Evolutionary conservation across 139 green algal species (phyloP), one percentile per base, ranked within the genome.

Genomic region (Volvox reticuliferus): DNA sequence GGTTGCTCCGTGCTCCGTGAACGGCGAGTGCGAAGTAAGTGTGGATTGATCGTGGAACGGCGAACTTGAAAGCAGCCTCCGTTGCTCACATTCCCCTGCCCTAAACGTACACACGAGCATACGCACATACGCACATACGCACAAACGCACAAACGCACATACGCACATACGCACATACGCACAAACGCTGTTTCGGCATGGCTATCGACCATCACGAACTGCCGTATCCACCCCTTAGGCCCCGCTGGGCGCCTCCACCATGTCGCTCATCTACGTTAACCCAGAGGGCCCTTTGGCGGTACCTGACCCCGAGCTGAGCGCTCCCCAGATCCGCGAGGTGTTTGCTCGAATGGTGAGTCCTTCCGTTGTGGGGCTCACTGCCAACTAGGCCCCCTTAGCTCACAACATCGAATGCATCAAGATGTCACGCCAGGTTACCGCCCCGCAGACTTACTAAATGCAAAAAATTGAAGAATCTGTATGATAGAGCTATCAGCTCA

Each of bases 211-310:
- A 79, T 35, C 24, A 2, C 71, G 44, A 55, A 5, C 44, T 55
- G 44, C 44, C 44, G 44, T 55, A 36, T 30, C 21, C 71, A 6
- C 26, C 71, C 26, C 32, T 2, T 62, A 87, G 81, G 21, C 44
- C 17, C 84, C 86, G 9, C 28, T 93, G 85, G 90, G 78, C 35
- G 12, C 79, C 77, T 68, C 68, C 82, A 94, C 90, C 2, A 88
- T 93, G 76, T 87, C 89, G 36, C 89, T 93, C 20, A 94, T 94
- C 75, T 93, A 95, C 79, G 91, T 93, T 63, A 94, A 95, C 83
- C 93, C 93, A 22, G 89, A 93, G 62, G 93, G 93, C 24, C 77
- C 80, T 50, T 79, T 92, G 91, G 91, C 80, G 79, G 26, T 88
- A 2, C 93, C 91, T 0, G 81, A 76, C 22, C 91, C 91, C 1